Evolutionary conservation across 768 basidiomycete genomes (phyloP), one percentile per base, ranked within the genome.

Genomic region (Filobasidium floriforme): DNA sequence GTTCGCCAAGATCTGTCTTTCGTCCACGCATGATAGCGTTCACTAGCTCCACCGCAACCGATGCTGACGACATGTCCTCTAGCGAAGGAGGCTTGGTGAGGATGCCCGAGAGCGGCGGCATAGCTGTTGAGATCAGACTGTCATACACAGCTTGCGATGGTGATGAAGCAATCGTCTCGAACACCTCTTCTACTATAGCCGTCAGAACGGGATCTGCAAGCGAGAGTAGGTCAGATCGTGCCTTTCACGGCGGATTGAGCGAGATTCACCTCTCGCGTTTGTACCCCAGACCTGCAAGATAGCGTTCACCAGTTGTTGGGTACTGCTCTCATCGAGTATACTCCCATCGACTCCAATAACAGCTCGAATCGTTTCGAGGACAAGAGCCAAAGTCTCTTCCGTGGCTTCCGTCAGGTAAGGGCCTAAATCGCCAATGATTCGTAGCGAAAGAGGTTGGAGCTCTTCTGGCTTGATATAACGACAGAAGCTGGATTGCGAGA

Each of bases 311-410:
- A 97, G 80, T 0, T 87, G 84, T 6, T 80, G 80, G 0, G 89
- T 86, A 59, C 89, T 81, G 4, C 88, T 86, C 0, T 63, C 67
- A 7, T 66, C 69, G 54, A 78, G 70, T 12, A 80, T 59, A 63
- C 86, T 85, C 49, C 85, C 83, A 51, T 88, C 86, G 7, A 92
- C 84, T 54, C 87, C 84, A 2, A 94, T 81, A 2, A 91, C 84
- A 12, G 88, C 87, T 9, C 88, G 85, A 59, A 97, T 80, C 0
- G 92, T 87, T 72, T 94, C 92, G 18, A 97, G 81, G 41, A 96
- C 86, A 6, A 98, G 84, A 15, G 89, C 87, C 14, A 98, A 83
- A 0, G 91, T 90, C 69, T 97, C 92, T 66, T 93, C 91, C 1
- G 89, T 86, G 0, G 92, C 86, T 37, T 86, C 79, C 5, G 86